Conservation (phyloP, 352 stramenopile species). For the Albugo laibachii region DNA sequence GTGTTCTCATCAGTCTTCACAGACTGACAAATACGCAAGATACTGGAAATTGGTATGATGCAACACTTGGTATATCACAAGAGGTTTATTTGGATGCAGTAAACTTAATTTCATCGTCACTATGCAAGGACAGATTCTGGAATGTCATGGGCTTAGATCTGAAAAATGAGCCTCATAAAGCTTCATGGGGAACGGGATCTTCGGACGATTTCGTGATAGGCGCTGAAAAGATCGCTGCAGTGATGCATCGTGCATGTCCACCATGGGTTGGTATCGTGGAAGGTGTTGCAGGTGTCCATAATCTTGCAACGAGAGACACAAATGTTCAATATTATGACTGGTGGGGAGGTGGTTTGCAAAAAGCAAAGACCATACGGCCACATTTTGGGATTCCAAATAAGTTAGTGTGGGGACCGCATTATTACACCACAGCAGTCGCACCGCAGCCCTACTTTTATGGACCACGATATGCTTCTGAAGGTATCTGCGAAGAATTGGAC, state of each 20-base stretch:
- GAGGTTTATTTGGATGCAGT: constrained; percentile 37
- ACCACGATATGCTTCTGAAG: constrained; percentile 25
- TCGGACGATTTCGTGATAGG: constrained; percentile 45
- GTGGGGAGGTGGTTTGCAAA: constrained; percentile 56
- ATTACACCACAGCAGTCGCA: constrained; percentile 59
- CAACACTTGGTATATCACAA: constrained; percentile 20
- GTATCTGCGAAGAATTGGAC: constrained; percentile 17
- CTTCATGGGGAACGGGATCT: constrained; percentile 44
- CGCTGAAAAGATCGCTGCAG: constrained; percentile 46
- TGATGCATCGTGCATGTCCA: constrained; percentile 52
- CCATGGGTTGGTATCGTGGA: constrained; percentile 68
- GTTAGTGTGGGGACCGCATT: constrained; percentile 61
- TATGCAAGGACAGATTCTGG: constrained; percentile 51
- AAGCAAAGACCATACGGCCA: constrained; percentile 20
- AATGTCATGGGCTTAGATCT: constrained; percentile 65
- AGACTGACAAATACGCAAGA: constrained; percentile 31
- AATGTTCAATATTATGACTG: constrained; percentile 58
- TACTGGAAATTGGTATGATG: constrained; percentile 45
- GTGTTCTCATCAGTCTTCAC: constrained; percentile 60
- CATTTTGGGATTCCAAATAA: constrained; percentile 46
- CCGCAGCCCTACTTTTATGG: constrained; percentile 63
- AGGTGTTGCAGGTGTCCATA: constrained; percentile 26
- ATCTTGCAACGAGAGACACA: constrained; percentile 20
- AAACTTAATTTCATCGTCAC: constrained; percentile 25
- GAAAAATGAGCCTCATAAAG: constrained; percentile 55